A percentile compares a stretch with the other conserved stretches of the same genome.
Conservation (phyloP, 192 early-diverging fungal genomes). For the Linnemannia hyalina region DNA sequence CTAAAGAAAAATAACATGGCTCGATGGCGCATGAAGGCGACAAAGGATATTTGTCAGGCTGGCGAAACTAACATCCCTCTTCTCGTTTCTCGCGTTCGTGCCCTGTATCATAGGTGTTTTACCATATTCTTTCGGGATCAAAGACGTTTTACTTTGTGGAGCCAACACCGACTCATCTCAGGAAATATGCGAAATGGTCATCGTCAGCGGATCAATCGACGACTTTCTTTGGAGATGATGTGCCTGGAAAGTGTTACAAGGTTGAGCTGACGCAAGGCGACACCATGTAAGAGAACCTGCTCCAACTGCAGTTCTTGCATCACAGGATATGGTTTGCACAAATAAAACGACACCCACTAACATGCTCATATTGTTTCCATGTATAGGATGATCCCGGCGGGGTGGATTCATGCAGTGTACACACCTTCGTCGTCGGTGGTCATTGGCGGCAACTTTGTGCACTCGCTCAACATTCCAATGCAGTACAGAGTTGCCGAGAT, state of each 20-base stretch:
- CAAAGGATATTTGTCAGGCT: too few relatives aligned
- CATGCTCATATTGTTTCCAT: background rate
- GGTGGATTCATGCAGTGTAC: slow-evolving; percentile 97
- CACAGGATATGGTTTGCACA: background rate
- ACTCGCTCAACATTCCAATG: slow-evolving; percentile 77
- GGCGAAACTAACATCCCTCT: background rate
- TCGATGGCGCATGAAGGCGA: background rate
- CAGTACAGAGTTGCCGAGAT: slow-evolving; percentile 83
- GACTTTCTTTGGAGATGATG: slow-evolving; percentile 88
- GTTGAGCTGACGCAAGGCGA: slow-evolving; percentile 84
- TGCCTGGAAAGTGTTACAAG: slow-evolving; percentile 79
- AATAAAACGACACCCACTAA: background rate
- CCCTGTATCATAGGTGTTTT: slow-evolving; percentile 84
- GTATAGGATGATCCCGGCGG: slow-evolving; percentile 88
- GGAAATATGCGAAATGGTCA: slow-evolving; percentile 93
- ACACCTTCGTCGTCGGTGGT: slow-evolving; percentile 90
- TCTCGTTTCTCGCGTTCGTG: background rate
- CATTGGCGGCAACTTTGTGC: slow-evolving; percentile 95
- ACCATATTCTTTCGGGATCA: slow-evolving; percentile 88
- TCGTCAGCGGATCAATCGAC: slow-evolving; percentile 85
- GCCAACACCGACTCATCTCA: slow-evolving; percentile 85
- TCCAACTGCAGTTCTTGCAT: too few relatives aligned
- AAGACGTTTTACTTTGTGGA: slow-evolving; percentile 93
- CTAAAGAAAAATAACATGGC: background rate
- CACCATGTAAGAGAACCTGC: slow-evolving; percentile 74